These are phyloP conservation scores for Fagus sylvatica DNA, from an alignment of 306 rosid species.

Conservation along the genomic window DNA sequence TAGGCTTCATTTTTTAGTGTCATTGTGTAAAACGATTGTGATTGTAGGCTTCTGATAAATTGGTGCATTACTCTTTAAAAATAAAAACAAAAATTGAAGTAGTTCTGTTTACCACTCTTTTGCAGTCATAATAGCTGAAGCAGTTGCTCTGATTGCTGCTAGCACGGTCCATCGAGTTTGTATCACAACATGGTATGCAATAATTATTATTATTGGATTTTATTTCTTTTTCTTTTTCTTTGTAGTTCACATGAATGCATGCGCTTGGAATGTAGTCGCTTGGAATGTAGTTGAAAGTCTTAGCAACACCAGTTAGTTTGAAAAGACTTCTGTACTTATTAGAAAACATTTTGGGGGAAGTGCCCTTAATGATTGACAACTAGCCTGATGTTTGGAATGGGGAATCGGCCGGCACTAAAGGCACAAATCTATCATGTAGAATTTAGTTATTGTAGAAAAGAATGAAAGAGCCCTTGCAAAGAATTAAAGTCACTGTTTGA, in stretches of 20 bases:
- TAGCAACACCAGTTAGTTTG: neutral
- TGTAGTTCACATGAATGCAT: constrained; percentile 1
- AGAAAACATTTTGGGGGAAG: neutral
- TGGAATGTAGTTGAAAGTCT: neutral
- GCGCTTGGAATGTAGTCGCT: neutral
- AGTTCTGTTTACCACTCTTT: neutral
- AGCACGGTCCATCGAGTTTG: constrained; percentile 90
- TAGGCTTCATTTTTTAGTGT: constrained; percentile 5
- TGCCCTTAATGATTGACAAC: neutral
- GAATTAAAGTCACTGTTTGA: too few relatives aligned
- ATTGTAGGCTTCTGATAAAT: neutral
- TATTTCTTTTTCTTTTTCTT: neutral
- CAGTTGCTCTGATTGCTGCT: constrained; percentile 85
- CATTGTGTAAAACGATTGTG: neutral
- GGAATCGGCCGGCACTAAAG: neutral
- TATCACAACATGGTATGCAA: constrained; percentile 78
- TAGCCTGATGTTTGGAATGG: neutral
- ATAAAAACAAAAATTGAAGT: neutral
- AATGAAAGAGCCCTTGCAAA: too few relatives aligned
- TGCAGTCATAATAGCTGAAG: constrained; percentile 77
- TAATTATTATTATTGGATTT: neutral
- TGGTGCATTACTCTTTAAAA: neutral
- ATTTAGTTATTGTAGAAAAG: too few relatives aligned
- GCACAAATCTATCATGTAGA: neutral
- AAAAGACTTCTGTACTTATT: neutral